Percentiles rank a stretch among this genome's conserved stretches.
Evolutionary conservation across 176 grass and related monocot genomes (phyloP).

Genomic region (Rhynchospora pubera): DNA sequence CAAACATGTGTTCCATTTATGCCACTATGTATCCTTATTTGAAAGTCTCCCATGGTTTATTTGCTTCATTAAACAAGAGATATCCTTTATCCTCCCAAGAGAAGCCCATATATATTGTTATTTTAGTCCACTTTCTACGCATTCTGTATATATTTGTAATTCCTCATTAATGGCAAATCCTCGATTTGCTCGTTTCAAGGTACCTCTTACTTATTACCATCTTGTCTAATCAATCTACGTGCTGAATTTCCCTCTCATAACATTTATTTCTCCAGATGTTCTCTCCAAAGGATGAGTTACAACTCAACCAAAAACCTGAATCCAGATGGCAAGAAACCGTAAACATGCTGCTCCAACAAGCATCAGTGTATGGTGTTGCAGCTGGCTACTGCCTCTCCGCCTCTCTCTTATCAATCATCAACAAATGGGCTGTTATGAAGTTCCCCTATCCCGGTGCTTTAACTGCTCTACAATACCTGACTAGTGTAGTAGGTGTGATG

Average conservation of each 20-base stretch:
- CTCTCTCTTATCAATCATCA: slow-evolving; percentile 64
- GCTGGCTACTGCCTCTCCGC: slow-evolving; percentile 53
- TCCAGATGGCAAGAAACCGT: neutral
- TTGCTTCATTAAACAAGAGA: neutral
- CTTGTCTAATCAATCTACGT: neutral
- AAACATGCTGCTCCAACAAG: neutral
- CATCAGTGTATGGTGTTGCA: slow-evolving; percentile 27
- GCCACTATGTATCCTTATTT: neutral
- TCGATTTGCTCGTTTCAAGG: slow-evolving; percentile 15
- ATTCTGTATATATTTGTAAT: neutral
- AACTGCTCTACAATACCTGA: slow-evolving; percentile 59
- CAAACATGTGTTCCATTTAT: slow-evolving; percentile 1
- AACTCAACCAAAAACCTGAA: neutral
- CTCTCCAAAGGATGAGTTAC: neutral
- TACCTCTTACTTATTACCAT: neutral
- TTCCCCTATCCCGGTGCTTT: slow-evolving; percentile 64
- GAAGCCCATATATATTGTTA: neutral
- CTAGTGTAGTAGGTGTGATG: slow-evolving; percentile 36
- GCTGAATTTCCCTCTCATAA: neutral
- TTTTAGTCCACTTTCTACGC: neutral
- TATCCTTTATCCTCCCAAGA: neutral
- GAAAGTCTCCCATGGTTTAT: neutral
- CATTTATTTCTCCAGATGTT: slow-evolving; percentile 8
- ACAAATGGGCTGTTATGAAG: slow-evolving; percentile 72
- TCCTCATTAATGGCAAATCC: neutral